Conservation (phyloP, 805 yeast genomes). For the Candida hispaniensis region DNA sequence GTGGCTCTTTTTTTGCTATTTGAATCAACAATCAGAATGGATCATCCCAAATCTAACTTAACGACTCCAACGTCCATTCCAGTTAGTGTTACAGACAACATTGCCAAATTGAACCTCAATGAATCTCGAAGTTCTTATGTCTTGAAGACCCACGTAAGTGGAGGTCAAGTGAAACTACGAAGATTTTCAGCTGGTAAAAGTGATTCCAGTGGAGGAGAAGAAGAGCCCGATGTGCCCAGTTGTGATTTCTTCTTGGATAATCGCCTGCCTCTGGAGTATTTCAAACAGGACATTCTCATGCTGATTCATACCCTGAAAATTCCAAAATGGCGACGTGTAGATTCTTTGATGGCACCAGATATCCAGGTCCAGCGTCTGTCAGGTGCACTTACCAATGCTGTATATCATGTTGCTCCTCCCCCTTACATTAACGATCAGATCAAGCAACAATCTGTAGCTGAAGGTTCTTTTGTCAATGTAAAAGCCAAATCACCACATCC, state of each 20-base stretch:
- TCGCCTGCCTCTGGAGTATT: slow-evolving; percentile 68
- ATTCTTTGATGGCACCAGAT: slow-evolving; percentile 30
- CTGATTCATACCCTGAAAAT: slow-evolving; percentile 53
- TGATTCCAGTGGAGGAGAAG: slow-evolving; percentile 20
- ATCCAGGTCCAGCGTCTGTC: slow-evolving; percentile 57
- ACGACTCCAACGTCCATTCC: no score
- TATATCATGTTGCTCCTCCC: slow-evolving; percentile 63
- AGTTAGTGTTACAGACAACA: no score
- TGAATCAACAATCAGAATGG: no score
- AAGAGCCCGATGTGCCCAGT: slow-evolving; percentile 34
- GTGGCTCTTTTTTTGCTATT: no score
- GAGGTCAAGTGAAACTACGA: slow-evolving; percentile 12
- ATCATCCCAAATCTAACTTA: no score
- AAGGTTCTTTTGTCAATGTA: slow-evolving; percentile 22
- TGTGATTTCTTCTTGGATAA: slow-evolving; percentile 13
- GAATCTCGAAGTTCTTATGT: no score
- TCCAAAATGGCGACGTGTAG: slow-evolving; percentile 65
- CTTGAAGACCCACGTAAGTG: slow-evolving; percentile 7
- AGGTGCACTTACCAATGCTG: slow-evolving; percentile 90
- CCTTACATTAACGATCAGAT: slow-evolving; percentile 27
- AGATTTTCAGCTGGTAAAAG: slow-evolving; percentile 9
- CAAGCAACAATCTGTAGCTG: slow-evolving; percentile 23
- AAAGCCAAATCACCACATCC: slow-evolving; percentile 36
- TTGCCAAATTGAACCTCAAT: no score
- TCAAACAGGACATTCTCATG: slow-evolving; percentile 67